Base-by-base conservation (phyloP, 2,329 filamentous ascomycete genomes). In the Spiromastix sp. region DNA sequence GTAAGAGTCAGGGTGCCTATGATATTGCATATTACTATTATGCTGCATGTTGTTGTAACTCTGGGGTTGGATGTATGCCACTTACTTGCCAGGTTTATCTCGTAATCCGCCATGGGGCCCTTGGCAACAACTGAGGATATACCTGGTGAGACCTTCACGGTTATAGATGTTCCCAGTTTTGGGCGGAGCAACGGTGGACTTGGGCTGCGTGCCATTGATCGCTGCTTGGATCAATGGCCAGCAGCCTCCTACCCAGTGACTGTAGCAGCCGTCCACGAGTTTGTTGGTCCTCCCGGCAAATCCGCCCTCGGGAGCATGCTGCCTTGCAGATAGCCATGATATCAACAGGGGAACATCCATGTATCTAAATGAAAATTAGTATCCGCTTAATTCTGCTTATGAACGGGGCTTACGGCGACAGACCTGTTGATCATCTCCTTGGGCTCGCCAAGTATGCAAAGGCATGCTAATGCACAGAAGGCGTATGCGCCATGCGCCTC, bases 401-500 rank as follows among this genome's bases (percentile, higher is more conserved):
- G 28, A 35, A 34, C 15, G n/a, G n/a, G 7, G 7, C 21, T 24
- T 24, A n/a, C n/a, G 7, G 21, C 29, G 43, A 64, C 72, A 55
- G 73, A 89, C 74, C 72, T 77, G 41, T 76, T 70, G 45, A 95
- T 77, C 43, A 75, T 81, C 47, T 74, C 70, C 56, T 82, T 72
- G 38, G 91, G 89, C 38, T 79, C 70, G 51, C 84, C 86, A 31
- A 96, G 65, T 44, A 96, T 84, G 50, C 84, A 81, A 36, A 98
- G 72, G 60, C 85, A 93, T 37, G 81, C 91, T 40, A 98, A 66
- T 37, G 84, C 87, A 61, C 89, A 95, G 61, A 96, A 96, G 17
- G 89, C 85, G 64, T 96, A 98, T 44, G 85, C 91, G 42, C 91
- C 91, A 62, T 98, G 91, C 36, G 89, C 91, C 69, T 98, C 91